Percentiles rank a stretch among this genome's conserved stretches.
These are phyloP conservation scores for Jasminum sambac DNA, from an alignment of 257 asterid genomes.

Conservation along the genomic window DNA sequence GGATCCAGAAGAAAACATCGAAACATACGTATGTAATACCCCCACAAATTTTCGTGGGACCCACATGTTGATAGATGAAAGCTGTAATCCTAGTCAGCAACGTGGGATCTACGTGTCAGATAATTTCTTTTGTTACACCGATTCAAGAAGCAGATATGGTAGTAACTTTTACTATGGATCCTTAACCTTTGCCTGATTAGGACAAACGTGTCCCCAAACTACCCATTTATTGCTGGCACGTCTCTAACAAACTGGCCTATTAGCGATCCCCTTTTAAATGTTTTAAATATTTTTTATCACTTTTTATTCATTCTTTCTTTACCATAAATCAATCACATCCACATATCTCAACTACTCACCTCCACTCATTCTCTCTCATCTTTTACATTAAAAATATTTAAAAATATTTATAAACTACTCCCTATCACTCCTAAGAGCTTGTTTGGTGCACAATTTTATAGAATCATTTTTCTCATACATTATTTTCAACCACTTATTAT, in stretches of 20 bases:
- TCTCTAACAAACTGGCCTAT: background rate
- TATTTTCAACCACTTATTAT: no score
- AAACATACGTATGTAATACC: constrained; percentile 9
- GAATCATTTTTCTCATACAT: no score
- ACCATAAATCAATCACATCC: no score
- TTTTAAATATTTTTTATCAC: no score
- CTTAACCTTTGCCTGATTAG: background rate
- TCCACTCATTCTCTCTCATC: no score
- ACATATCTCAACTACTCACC: no score
- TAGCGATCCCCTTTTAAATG: no score
- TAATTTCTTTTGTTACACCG: constrained; percentile 24
- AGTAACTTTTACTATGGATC: constrained; percentile 3
- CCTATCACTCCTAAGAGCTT: no score
- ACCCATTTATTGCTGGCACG: background rate
- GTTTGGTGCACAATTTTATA: no score
- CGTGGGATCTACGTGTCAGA: constrained; percentile 55
- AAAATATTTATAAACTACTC: no score
- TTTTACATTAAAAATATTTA: no score
- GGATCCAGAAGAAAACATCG: background rate
- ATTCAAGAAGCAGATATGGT: constrained; percentile 17
- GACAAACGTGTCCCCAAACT: background rate
- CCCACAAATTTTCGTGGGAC: constrained; percentile 14
- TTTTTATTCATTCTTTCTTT: no score
- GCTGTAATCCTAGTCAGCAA: constrained; percentile 41
- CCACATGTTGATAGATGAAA: constrained; percentile 22